Conservation (phyloP, 2,329 filamentous ascomycete species). For the Mycosphaerella arachidis region DNA sequence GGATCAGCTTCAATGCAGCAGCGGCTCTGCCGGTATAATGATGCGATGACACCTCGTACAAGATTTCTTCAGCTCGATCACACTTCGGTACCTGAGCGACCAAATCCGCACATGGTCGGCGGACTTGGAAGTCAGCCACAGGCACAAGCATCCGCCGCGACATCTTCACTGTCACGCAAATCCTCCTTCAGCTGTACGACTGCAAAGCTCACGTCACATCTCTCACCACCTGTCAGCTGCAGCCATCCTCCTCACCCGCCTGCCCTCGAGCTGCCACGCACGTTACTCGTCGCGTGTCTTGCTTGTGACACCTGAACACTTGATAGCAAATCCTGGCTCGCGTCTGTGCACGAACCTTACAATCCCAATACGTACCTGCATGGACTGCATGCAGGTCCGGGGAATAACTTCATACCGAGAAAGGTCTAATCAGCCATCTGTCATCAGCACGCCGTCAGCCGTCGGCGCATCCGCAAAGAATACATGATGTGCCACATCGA, state of each 20-base stretch:
- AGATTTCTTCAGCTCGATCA: neutral
- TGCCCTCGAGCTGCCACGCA: neutral
- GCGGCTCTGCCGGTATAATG: neutral
- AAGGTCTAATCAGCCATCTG: too few relatives aligned
- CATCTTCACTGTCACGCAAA: neutral
- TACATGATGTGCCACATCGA: neutral
- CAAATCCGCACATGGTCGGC: neutral
- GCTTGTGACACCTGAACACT: neutral
- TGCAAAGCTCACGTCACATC: neutral
- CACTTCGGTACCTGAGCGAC: neutral
- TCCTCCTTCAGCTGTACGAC: neutral
- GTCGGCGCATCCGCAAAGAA: too few relatives aligned
- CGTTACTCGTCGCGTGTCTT: neutral
- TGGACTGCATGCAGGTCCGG: neutral
- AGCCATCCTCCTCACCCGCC: neutral
- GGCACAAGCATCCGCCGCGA: neutral
- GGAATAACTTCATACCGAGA: neutral
- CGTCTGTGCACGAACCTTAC: neutral
- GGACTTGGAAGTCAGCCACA: neutral
- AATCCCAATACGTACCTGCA: conserved; percentile 1
- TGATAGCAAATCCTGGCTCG: neutral
- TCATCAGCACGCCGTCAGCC: too few relatives aligned
- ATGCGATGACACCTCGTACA: neutral
- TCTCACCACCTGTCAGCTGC: neutral
- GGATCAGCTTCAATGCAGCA: neutral